Evolutionary conservation across 345 rosid genomes (phyloP), one percentile per base, ranked within the genome.

Genomic region (Salix viminalis): DNA sequence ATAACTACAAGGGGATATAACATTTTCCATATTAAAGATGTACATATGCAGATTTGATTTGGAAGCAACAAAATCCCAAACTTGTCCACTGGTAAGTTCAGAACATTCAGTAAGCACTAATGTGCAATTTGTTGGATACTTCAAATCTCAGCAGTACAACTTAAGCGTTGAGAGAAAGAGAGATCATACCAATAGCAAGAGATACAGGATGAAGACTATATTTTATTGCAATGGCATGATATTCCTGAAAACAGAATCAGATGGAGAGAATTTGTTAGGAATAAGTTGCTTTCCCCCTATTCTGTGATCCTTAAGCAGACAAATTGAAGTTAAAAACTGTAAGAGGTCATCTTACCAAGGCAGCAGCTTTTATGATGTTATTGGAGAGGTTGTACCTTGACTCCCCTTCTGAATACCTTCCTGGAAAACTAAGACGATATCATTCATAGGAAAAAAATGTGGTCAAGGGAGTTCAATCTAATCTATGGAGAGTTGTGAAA

Each of bases 171-270:
- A 5, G 10, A 76, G 32, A 34, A 8, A 75, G 56, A 65, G 75
- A 65, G 21, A 46, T 14, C 64, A 78, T 85, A 90, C 91, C 89
- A 46, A 85, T 83, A 67, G 93, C 88, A 75, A 90, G 88, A 58
- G 82, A 77, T 58, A 85, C 86, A 36, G 93, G 93, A 81, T 73
- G 83, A 75, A 90, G 76, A 30, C 85, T 80, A 65, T 85, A 76
- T 65, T 82, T 81, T 65, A 66, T 65, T 2, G 91, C 93, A 70
- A 88, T 75, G 18, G 41, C 76, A 24, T 83, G 81, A 75, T 90
- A 88, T 48, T 77, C 88, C 90, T 88, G 3, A 30, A 30, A 30
- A 30, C 2, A 2, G 3, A 2, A 30, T 2, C 3, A 2, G 30
- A 30, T 30, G 30, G 30, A 30, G 30, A 30, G 30, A 30, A 30